phyloP scores from a whole-genome alignment of 495 filamentous ascomycete genomes.

The Antarctomyces pellizariae region DNA sequence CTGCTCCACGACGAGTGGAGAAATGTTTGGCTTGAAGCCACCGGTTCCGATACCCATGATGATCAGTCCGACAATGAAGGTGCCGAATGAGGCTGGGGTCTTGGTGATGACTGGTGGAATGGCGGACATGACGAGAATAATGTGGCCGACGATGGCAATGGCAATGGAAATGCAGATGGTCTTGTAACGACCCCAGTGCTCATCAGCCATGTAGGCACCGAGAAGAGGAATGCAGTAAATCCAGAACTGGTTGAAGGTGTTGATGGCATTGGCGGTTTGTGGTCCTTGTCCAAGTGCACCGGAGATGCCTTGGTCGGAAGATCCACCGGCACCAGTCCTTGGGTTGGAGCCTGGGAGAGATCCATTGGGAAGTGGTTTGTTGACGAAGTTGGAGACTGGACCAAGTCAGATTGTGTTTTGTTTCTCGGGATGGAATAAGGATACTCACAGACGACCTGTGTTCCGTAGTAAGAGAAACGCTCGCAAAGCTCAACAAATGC shows the following conservation, averaged over 20 bases:
- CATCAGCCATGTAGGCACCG: slow-evolving; percentile 51
- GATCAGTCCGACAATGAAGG: slow-evolving; percentile 38
- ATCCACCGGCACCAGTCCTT: slow-evolving; percentile 26
- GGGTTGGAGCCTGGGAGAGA: slow-evolving; percentile 33
- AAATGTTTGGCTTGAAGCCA: slow-evolving; percentile 40
- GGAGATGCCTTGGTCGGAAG: slow-evolving; percentile 18
- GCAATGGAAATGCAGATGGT: slow-evolving; percentile 36
- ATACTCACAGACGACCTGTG: slow-evolving; percentile 39
- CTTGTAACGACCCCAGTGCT: slow-evolving; percentile 44
- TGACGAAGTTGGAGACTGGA: slow-evolving; percentile 40
- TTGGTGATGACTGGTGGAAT: slow-evolving; percentile 35
- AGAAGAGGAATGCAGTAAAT: slow-evolving; percentile 37
- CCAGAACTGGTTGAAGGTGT: slow-evolving; percentile 55
- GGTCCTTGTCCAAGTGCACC: slow-evolving; percentile 49
- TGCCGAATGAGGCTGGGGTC: slow-evolving; percentile 25
- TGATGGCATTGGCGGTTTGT: slow-evolving; percentile 36
- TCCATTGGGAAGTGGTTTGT: slow-evolving; percentile 31
- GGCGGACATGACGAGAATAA: slow-evolving; percentile 38
- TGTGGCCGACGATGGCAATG: slow-evolving; percentile 38
- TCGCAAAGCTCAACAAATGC: slow-evolving; percentile 58
- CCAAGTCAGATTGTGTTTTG: slow-evolving; percentile 1
- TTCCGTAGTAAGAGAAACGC: slow-evolving; percentile 62
- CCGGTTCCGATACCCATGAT: slow-evolving; percentile 43
- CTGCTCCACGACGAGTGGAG: slow-evolving; percentile 35
- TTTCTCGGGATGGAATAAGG: background rate